Conservation (phyloP, 192 early-diverging fungal genomes). For the Backusella liffmaniae region DNA sequence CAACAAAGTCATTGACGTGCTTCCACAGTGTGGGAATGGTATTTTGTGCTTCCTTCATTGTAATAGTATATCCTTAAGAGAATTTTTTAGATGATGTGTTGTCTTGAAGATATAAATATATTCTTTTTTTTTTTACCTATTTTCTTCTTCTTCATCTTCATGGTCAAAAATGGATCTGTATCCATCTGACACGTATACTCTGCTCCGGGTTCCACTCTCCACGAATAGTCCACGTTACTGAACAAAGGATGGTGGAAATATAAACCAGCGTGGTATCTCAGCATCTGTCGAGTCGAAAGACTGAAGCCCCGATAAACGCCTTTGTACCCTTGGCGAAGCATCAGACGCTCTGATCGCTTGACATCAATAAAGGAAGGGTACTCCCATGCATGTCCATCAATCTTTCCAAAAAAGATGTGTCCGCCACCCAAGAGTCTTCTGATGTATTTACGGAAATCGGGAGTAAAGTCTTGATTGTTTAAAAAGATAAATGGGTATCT, state of each 20-base stretch:
- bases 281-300: neutral
- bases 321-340: slow-evolving; percentile 50
- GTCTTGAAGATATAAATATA: neutral
- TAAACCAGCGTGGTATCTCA: slow-evolving; percentile 48
- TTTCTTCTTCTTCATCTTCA: slow-evolving; percentile 67
- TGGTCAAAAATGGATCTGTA: slow-evolving; percentile 70
- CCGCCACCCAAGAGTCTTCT: neutral
- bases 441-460: slow-evolving; percentile 47
- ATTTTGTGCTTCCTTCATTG: slow-evolving; percentile 14
- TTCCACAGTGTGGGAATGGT: slow-evolving; percentile 74
- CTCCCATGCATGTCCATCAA: slow-evolving; percentile 67
- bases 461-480: slow-evolving; percentile 67
- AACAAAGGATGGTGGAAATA: slow-evolving; percentile 69
- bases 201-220: slow-evolving; percentile 77
- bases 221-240: slow-evolving; percentile 67
- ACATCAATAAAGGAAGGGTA: slow-evolving; percentile 73
- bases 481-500: slow-evolving; percentile 72
- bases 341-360: slow-evolving; percentile 49
- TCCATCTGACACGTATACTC: slow-evolving; percentile 71
- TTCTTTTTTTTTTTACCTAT: slow-evolving; percentile 48
- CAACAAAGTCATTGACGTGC: slow-evolving; percentile 46
- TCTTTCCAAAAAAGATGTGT: slow-evolving; percentile 29
- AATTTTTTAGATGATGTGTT: neutral
- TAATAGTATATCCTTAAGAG: slow-evolving; percentile 4
- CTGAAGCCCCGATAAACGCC: slow-evolving; percentile 28